A percentile compares a stretch with the other conserved stretches of the same genome.
These are phyloP conservation scores for Cladosporium oxysporum DNA, from an alignment of 2,329 filamentous ascomycete genomes.

Conservation along the genomic window DNA sequence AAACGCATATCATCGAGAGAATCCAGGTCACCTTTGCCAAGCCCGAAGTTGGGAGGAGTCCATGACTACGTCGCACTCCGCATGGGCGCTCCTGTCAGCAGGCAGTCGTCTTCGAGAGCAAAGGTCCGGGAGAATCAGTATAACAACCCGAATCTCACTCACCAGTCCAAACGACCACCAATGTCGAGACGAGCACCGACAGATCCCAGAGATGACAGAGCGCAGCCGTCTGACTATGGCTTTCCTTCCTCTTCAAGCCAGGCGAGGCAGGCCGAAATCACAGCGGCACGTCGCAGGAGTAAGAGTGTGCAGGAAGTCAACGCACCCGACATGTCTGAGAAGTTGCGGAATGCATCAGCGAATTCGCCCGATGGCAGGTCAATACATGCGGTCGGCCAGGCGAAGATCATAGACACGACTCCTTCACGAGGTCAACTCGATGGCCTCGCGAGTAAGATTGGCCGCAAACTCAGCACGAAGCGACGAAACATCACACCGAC, in stretches of 20 bases:
- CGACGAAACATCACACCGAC: slow-evolving; percentile 8
- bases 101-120: slow-evolving; percentile 17
- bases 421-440: neutral
- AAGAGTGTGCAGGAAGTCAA: slow-evolving; percentile 13
- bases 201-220: neutral
- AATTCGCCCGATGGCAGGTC: slow-evolving; percentile 12
- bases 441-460: slow-evolving; percentile 7
- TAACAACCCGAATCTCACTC: slow-evolving; percentile 10
- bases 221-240: neutral
- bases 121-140: slow-evolving; percentile 4
- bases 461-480: slow-evolving; percentile 14
- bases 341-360: slow-evolving; percentile 11
- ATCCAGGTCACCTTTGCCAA: slow-evolving; percentile 19
- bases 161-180: neutral
- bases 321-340: slow-evolving; percentile 7
- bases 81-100: slow-evolving; percentile 6
- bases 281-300: slow-evolving; percentile 9
- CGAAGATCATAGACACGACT: slow-evolving; percentile 9
- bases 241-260: neutral
- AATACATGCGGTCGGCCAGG: slow-evolving; percentile 15
- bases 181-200: slow-evolving; percentile 11
- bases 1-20: slow-evolving; percentile 12
- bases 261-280: neutral
- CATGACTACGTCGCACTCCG: slow-evolving; percentile 15
- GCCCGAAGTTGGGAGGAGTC: slow-evolving; percentile 10